A percentile compares a stretch with the other conserved stretches of the same genome.
Evolutionary conservation across 306 rosid species (phyloP).

Genomic region (Macrotyloma uniflorum): DNA sequence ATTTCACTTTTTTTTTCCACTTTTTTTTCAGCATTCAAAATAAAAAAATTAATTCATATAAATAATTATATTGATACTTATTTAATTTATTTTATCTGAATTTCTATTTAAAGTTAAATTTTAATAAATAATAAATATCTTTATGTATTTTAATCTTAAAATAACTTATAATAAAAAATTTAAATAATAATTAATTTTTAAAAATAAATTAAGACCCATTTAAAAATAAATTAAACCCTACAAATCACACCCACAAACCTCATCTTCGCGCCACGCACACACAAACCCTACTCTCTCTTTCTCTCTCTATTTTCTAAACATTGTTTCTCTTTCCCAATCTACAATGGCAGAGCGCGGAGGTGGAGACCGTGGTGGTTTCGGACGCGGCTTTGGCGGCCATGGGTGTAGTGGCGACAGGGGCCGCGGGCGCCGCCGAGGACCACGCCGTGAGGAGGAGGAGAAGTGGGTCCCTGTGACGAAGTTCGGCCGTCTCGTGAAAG

Average conservation of each 20-base stretch:
- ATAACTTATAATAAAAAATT: too few species aligned
- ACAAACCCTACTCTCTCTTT: neutral
- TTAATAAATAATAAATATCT: too few species aligned
- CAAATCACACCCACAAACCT: neutral
- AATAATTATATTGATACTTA: too few species aligned
- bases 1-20: too few species aligned
- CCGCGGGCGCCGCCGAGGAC: constrained; percentile 47
- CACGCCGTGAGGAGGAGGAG: constrained; percentile 76
- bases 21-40: too few species aligned
- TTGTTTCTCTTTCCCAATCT: neutral
- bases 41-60: too few species aligned
- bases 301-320: neutral
- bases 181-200: too few species aligned
- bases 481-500: constrained; percentile 32
- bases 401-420: constrained; percentile 63
- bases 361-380: constrained; percentile 64
- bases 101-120: too few species aligned
- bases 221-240: too few species aligned
- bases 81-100: too few species aligned
- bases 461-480: constrained; percentile 46
- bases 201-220: too few species aligned
- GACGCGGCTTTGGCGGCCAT: constrained; percentile 59
- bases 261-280: neutral
- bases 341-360: constrained; percentile 67
- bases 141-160: too few species aligned